phyloP scores from a whole-genome alignment of 73 alveolate genomes.

The Symbiodinium pilosum region DNA sequence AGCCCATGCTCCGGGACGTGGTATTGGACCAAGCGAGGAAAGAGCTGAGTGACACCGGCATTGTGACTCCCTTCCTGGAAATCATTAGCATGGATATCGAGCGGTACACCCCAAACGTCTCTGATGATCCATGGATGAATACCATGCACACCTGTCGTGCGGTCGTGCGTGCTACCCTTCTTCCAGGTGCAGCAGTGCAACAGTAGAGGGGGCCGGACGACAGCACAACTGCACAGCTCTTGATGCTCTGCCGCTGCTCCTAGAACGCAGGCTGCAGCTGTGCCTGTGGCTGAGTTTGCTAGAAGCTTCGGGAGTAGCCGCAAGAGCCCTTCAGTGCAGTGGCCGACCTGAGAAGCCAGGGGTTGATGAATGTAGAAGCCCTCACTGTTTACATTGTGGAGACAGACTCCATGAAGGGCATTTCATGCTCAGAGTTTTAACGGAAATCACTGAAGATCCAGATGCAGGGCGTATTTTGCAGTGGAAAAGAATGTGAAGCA shows the following conservation, averaged over 20 bases:
- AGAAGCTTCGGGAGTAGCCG: neutral
- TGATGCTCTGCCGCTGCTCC: neutral
- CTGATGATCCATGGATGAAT: conserved; percentile 6
- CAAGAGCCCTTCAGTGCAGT: no score
- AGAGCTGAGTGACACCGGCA: neutral
- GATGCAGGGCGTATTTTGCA: no score
- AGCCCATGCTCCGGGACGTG: conserved; percentile 27
- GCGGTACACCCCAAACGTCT: neutral
- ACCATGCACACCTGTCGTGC: conserved; percentile 2
- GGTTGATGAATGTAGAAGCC: no score
- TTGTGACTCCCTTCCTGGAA: conserved; percentile 14
- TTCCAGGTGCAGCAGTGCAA: neutral
- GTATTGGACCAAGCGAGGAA: neutral
- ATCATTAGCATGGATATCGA: neutral
- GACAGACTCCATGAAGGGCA: no score
- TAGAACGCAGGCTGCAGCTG: neutral
- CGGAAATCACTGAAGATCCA: no score
- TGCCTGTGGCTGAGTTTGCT: neutral
- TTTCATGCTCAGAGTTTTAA: no score
- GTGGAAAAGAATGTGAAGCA: no score
- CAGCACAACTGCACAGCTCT: neutral
- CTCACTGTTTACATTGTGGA: no score
- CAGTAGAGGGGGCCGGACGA: neutral
- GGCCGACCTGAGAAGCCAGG: no score
- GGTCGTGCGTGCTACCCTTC: conserved; percentile 6